These are phyloP conservation scores for Annulohypoxylon bovei DNA, from an alignment of 495 filamentous ascomycete species.

Conservation along the genomic window DNA sequence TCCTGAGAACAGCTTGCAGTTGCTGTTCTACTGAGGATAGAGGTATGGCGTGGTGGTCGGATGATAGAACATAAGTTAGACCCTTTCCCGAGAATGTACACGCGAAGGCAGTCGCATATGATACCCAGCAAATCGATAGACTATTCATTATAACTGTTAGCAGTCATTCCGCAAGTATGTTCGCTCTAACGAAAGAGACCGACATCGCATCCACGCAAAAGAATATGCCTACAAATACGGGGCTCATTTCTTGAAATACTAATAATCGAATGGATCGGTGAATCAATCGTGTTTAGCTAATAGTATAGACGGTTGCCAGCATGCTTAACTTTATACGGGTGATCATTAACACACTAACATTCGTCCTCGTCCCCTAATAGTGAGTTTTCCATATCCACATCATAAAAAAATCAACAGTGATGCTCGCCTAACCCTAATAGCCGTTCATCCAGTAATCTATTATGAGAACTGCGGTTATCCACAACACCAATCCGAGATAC, in stretches of 20 bases:
- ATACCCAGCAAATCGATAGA: slow-evolving; percentile 30
- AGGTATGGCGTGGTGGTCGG: neutral
- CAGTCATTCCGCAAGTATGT: neutral
- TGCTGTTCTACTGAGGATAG: slow-evolving; percentile 65
- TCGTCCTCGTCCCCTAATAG: neutral
- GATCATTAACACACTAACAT: slow-evolving; percentile 19
- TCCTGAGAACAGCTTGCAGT: slow-evolving; percentile 58
- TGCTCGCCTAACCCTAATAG: slow-evolving; percentile 30
- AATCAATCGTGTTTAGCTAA: slow-evolving; percentile 14
- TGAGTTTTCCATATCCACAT: slow-evolving; percentile 2
- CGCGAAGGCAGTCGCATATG: slow-evolving; percentile 11
- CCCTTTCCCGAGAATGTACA: slow-evolving; percentile 2
- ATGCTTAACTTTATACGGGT: slow-evolving; percentile 17
- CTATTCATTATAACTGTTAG: neutral
- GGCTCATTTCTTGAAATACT: neutral
- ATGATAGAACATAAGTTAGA: neutral
- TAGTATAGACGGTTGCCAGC: slow-evolving; percentile 16
- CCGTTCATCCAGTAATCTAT: slow-evolving; percentile 43
- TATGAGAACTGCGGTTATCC: slow-evolving; percentile 38
- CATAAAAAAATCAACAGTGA: slow-evolving; percentile 17
- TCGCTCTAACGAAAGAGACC: neutral
- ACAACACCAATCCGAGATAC: slow-evolving; percentile 43
- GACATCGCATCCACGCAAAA: neutral
- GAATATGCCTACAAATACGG: neutral
- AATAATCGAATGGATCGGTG: neutral